These are phyloP conservation scores for Dendrocalamus latiflorus DNA, from an alignment of 202 grass and related monocot species.

Conservation along the genomic window DNA sequence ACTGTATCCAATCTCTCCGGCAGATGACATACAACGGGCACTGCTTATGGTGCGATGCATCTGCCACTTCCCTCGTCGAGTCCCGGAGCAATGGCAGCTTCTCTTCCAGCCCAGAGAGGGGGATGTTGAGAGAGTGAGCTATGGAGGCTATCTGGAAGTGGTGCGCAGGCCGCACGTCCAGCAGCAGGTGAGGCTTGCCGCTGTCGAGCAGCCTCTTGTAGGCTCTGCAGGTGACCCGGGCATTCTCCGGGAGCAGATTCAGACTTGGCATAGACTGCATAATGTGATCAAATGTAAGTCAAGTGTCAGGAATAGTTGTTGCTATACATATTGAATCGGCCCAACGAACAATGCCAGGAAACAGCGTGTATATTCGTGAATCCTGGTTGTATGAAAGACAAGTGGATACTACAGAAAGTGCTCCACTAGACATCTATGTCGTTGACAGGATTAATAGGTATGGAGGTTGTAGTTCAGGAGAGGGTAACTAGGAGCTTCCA, in stretches of 20 bases:
- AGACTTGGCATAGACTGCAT: too few relatives aligned
- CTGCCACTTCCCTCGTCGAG: conserved; percentile 12
- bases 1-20: conserved; percentile 77
- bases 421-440: background rate
- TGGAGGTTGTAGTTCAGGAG: background rate
- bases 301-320: background rate
- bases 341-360: background rate
- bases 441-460: background rate
- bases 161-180: too few relatives aligned
- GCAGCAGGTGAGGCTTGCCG: too few relatives aligned
- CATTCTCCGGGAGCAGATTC: too few relatives aligned
- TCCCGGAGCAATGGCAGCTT: conserved; percentile 45
- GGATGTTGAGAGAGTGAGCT: too few relatives aligned
- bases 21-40: conserved; percentile 62
- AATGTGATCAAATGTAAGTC: too few relatives aligned
- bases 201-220: too few relatives aligned
- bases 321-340: background rate
- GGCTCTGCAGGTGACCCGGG: too few relatives aligned
- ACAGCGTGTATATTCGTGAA: background rate
- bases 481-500: background rate
- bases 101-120: conserved; percentile 40
- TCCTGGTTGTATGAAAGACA: background rate
- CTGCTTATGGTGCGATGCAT: background rate
- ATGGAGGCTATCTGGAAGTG: too few relatives aligned
- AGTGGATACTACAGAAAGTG: too few relatives aligned